phyloP scores from a whole-genome alignment of 371 early-diverging fungal genomes.

The Massospora cicadina region DNA sequence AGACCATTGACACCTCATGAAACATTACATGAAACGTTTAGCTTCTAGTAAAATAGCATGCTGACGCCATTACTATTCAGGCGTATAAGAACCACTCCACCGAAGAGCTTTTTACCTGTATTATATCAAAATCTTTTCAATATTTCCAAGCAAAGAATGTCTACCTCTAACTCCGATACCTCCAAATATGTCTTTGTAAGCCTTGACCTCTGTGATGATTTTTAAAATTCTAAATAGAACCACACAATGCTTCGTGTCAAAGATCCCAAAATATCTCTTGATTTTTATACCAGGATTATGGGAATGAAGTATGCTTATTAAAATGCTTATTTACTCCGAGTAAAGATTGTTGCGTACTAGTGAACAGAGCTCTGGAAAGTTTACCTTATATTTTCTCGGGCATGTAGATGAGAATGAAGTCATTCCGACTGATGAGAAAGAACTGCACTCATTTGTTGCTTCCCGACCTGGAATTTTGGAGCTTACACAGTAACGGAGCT shows the following conservation, averaged over 20 bases:
- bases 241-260: conserved; percentile 74
- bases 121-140: background rate
- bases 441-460: conserved; percentile 32
- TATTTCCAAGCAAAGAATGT: background rate
- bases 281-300: conserved; percentile 56
- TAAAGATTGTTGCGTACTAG: conserved; percentile 31
- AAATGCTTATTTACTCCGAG: background rate
- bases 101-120: background rate
- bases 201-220: background rate
- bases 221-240: conserved; percentile 18
- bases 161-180: background rate
- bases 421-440: conserved; percentile 22
- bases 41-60: background rate
- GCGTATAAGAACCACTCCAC: background rate
- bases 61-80: background rate
- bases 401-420: conserved; percentile 33
- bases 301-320: conserved; percentile 53
- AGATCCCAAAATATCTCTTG: conserved; percentile 54
- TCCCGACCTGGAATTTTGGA: conserved; percentile 58
- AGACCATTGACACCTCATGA: too few relatives aligned
- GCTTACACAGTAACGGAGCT: conserved; percentile 49
- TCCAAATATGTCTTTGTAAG: conserved; percentile 3
- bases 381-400: conserved; percentile 62
- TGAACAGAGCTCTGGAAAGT: conserved; percentile 42
- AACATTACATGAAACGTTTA: too few relatives aligned